Base-by-base conservation (phyloP, 192 early-diverging fungal species). In the Geosiphon pyriformis region DNA sequence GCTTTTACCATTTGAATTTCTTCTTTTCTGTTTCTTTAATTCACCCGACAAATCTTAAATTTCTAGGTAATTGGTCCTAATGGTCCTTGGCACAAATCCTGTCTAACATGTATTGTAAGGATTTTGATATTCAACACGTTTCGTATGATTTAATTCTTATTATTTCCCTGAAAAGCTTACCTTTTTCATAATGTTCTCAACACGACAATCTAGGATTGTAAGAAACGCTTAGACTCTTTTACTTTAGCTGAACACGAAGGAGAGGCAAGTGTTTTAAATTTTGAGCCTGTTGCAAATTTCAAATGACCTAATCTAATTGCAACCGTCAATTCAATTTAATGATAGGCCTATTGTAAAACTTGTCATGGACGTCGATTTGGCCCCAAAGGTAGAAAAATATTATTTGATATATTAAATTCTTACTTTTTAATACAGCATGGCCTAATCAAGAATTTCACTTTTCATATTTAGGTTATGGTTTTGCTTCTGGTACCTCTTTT, bases 351-450 rank as follows among this genome's bases (percentile, higher is more conserved):
- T 69, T 85, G 83, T 53, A 85, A 76, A 63, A 69, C 66, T 1
- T 85, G 83, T 59, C 77, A 85, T 61, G 74, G 68, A 54, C 80
- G 82, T 61, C 76, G 73, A 61, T 85, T 74, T 71, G 83, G 81
- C 37, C 81, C 83, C 3, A 85, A 82, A 31, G 83, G 83, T 71
- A 80, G 48, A 68, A 20, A 10, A 17, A n/a, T 17, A 12, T 29
- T 34, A 31, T 52, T 64, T 30, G 20, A 52, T 6, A n/a, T 50
- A 32, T 30, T 62, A n/a, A n/a, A n/a, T n/a, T n/a, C n/a, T n/a
- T n/a, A n/a, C n/a, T n/a, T n/a, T n/a, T n/a, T n/a, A n/a, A n/a
- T n/a, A n/a, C n/a, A n/a, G n/a, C n/a, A n/a, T n/a, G n/a, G n/a
- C n/a, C n/a, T n/a, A n/a, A n/a, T n/a, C n/a, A n/a, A n/a, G n/a